Percentiles rank a stretch among this genome's conserved stretches.
Evolutionary conservation across 192 early-diverging fungal species (phyloP).

Genomic region (Mortierella claussenii): DNA sequence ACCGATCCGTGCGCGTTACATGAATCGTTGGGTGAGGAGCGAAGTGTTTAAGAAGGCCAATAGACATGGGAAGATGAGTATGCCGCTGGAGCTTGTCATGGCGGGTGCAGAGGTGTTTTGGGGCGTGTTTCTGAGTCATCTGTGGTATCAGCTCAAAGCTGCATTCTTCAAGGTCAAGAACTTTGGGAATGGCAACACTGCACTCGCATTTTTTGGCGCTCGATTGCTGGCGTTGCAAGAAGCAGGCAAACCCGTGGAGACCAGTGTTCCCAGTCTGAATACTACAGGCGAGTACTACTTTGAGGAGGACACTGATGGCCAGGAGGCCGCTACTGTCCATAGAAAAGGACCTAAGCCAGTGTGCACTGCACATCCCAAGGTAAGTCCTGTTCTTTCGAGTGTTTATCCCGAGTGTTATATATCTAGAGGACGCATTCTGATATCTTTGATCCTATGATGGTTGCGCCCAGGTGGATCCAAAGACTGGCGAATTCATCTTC

Average conservation of each 20-base stretch:
- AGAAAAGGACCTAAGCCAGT: background rate
- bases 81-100: constrained; percentile 16
- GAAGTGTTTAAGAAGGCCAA: constrained; percentile 29
- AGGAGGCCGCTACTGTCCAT: too few species aligned
- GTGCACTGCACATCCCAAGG: constrained; percentile 46
- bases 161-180: constrained; percentile 11
- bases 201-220: constrained; percentile 16
- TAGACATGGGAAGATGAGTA: constrained; percentile 1
- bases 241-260: constrained; percentile 28
- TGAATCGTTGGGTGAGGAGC: constrained; percentile 40
- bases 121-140: background rate
- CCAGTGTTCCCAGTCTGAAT: constrained; percentile 26
- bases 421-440: too few species aligned
- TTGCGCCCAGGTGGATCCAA: constrained; percentile 30
- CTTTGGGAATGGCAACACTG: constrained; percentile 27
- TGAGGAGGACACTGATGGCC: constrained; percentile 10
- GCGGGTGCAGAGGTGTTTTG: constrained; percentile 2
- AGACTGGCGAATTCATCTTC: constrained; percentile 43
- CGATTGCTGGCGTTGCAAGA: constrained; percentile 36
- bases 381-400: too few species aligned
- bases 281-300: constrained; percentile 38
- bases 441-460: background rate
- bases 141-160: constrained; percentile 12
- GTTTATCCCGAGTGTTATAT: too few species aligned
- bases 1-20: constrained; percentile 29